phyloP scores from a whole-genome alignment of 2,329 filamentous ascomycete genomes.

The Monilinia fructigena region DNA sequence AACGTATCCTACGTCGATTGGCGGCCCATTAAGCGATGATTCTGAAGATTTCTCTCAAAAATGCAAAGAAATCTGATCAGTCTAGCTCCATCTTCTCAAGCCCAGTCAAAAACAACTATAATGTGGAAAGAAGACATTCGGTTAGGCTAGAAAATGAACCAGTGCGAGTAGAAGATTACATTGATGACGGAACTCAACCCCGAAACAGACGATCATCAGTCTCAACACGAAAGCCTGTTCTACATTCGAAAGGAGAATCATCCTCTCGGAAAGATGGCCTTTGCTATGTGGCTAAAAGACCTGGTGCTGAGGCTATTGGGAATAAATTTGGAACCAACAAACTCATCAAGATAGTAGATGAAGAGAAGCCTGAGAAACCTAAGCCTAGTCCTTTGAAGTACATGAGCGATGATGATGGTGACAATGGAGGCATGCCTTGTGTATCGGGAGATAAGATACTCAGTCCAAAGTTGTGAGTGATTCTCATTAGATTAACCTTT shows the following conservation, averaged over 20 bases:
- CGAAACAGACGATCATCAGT: background rate
- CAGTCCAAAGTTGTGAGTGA: background rate
- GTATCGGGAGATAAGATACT: background rate
- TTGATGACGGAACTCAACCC: background rate
- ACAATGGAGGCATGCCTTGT: background rate
- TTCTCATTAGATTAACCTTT: background rate
- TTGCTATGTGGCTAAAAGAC: background rate
- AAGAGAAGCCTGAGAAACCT: background rate
- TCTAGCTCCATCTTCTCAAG: no score
- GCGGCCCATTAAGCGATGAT: background rate
- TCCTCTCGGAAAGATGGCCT: background rate
- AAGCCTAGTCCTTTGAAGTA: background rate
- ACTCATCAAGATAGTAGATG: background rate
- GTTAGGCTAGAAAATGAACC: background rate
- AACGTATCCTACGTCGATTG: background rate
- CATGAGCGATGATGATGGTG: background rate
- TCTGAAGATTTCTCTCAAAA: background rate
- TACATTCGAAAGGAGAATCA: background rate
- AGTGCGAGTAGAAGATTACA: background rate
- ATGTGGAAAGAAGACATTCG: background rate
- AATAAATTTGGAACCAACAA: constrained; percentile 6
- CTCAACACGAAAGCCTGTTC: background rate
- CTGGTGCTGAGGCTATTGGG: background rate
- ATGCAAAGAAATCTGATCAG: background rate
- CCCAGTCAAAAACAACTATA: background rate